phyloP scores from a whole-genome alignment of 306 rosid species.

The Malus asiatica region DNA sequence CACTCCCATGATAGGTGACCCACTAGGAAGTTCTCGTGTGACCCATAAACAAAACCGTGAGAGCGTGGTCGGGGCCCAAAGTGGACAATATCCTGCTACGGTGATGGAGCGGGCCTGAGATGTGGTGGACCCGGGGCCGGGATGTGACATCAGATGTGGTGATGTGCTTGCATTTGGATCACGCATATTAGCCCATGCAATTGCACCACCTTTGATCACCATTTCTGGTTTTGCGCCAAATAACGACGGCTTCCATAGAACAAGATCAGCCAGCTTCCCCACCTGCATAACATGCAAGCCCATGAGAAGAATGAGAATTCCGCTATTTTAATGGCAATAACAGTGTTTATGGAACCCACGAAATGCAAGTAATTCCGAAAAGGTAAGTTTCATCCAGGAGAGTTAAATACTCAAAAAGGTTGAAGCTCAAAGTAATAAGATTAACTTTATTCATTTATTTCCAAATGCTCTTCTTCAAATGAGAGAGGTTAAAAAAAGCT shows the following conservation, averaged over 20 bases:
- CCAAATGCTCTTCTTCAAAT: neutral
- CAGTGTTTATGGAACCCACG: neutral
- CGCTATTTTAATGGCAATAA: no score
- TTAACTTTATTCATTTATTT: neutral
- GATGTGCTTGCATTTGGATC: conserved; percentile 91
- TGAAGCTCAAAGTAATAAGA: neutral
- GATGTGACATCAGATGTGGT: conserved; percentile 33
- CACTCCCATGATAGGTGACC: no score
- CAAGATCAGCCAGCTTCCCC: conserved; percentile 90
- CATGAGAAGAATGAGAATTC: neutral
- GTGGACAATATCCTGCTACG: no score
- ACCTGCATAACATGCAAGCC: conserved; percentile 38
- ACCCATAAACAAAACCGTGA: no score
- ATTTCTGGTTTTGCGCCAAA: conserved; percentile 95
- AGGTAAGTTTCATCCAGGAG: neutral
- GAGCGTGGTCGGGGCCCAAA: no score
- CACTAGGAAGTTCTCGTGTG: no score
- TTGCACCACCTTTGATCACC: conserved; percentile 82
- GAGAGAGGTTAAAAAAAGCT: neutral
- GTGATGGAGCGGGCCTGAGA: no score
- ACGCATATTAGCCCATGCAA: conserved; percentile 95
- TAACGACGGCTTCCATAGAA: conserved; percentile 82
- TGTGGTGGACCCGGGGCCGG: no score
- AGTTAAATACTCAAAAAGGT: neutral
- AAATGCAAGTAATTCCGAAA: neutral